Evolutionary conservation across 352 stramenopile species (phyloP), one percentile per base, ranked within the genome.

Genomic region (Globisporangium ultimum): DNA sequence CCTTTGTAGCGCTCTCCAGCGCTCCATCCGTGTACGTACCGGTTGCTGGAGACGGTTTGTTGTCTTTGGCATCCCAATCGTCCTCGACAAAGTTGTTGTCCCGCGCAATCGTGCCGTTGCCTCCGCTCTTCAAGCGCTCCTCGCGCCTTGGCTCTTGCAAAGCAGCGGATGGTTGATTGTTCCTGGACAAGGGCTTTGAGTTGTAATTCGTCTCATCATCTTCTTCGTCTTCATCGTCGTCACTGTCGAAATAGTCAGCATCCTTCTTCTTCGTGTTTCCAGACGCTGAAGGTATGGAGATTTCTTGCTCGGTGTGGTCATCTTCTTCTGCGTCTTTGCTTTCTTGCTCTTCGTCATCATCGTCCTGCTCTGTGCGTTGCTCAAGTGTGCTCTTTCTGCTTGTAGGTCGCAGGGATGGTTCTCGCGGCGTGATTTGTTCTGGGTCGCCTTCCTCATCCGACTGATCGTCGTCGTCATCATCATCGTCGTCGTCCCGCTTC

Each of bases 41-140:
- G 21, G 32, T 2, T 17, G 42, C n/a, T 9, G 55, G 21, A 40
- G 56, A 24, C n/a, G 58, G 24, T 10, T 55, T 32, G 21, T 55
- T 17, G 21, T 88, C 78, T 40, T 88, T 71, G 2, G 64, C 72
- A 57, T 91, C 82, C 82, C 82, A 92, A 45, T 92, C 78, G 11
- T 92, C 83, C 24, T 89, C 75, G 11, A 74, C 78, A 62, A 92
- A 92, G 56, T 92, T 92, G 64, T 92, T 90, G 60, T 90, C 80
- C 2, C 62, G 46, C 17, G 66, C 55, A 21, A 87, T 65, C 4
- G 53, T 64, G 13, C 64, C 42, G 36, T 51, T 51, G 55, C 65
- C 52, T 2, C 48, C 40, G 18, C 41, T 67, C 42, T 52, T 53
- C 42, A 58, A 10, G 3, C 40, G 49, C 51, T 55, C 47, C 20